These are phyloP conservation scores for Triangularia setosa DNA, from an alignment of 2,329 filamentous ascomycete species.

Conservation along the genomic window DNA sequence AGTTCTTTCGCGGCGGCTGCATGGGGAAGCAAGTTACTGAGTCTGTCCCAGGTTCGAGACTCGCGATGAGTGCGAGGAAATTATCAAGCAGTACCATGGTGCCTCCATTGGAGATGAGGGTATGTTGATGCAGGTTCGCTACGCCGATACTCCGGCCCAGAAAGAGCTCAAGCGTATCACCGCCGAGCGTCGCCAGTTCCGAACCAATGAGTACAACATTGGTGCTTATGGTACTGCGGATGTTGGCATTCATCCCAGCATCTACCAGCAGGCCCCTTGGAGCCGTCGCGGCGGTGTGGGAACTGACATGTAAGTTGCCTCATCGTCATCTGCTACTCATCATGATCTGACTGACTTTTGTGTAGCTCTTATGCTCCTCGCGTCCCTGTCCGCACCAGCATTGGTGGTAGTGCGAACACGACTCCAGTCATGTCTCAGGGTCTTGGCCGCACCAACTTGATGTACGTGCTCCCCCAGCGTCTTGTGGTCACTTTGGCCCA, in stretches of 20 bases:
- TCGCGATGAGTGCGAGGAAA: slow-evolving; percentile 83
- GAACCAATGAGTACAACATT: slow-evolving; percentile 90
- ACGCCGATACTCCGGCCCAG: slow-evolving; percentile 93
- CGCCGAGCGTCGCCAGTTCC: slow-evolving; percentile 89
- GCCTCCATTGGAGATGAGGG: slow-evolving; percentile 70
- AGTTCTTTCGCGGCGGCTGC: slow-evolving; percentile 27
- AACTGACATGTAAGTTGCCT: slow-evolving; percentile 24
- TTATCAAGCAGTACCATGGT: slow-evolving; percentile 85
- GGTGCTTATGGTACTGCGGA: slow-evolving; percentile 62
- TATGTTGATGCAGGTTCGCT: slow-evolving; percentile 87
- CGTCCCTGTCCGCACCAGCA: slow-evolving; percentile 16
- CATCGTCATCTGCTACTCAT: background rate
- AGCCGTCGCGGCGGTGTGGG: slow-evolving; percentile 31
- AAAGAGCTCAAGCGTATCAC: slow-evolving; percentile 96
- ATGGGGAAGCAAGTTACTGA: slow-evolving; percentile 22
- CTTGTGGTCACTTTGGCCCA: slow-evolving; percentile 7
- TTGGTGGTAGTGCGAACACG: slow-evolving; percentile 14
- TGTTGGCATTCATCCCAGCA: slow-evolving; percentile 52
- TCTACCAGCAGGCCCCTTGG: slow-evolving; percentile 40
- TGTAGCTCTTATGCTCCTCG: slow-evolving; percentile 24
- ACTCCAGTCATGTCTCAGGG: slow-evolving; percentile 15
- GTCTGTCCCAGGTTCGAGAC: slow-evolving; percentile 70
- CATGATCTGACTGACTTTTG: slow-evolving; percentile 2
- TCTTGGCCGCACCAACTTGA: slow-evolving; percentile 17
- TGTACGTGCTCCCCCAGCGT: slow-evolving; percentile 20